Evolutionary conservation across 2,329 filamentous ascomycete genomes (phyloP).

Genomic region (Aspergillus sp.): DNA sequence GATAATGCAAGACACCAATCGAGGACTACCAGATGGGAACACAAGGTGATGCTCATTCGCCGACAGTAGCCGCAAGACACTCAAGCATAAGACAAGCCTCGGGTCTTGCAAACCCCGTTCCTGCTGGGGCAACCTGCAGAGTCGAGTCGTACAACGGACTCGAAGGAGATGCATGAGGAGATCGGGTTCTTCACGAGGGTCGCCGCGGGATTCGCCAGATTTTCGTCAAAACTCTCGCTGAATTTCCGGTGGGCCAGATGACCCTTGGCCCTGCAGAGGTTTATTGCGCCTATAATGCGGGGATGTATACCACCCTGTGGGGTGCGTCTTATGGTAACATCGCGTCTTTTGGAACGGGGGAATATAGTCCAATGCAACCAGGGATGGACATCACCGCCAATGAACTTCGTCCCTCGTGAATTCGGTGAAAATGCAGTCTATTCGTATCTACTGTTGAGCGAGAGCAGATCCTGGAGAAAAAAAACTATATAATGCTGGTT

Average conservation of each 20-base stretch:
- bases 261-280: neutral
- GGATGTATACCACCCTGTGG: neutral
- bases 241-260: neutral
- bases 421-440: neutral
- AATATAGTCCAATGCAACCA: neutral
- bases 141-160: neutral
- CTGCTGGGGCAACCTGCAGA: neutral
- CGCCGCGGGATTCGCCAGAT: neutral
- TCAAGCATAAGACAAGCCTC: neutral
- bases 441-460: neutral
- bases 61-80: neutral
- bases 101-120: neutral
- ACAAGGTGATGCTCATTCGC: neutral
- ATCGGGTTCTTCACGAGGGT: neutral
- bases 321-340: neutral
- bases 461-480: neutral
- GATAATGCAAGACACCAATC: too few species aligned
- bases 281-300: neutral
- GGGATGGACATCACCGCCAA: slow-evolving; percentile 5
- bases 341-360: neutral
- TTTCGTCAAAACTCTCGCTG: slow-evolving; percentile 11
- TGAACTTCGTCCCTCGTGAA: neutral
- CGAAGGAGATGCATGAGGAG: neutral
- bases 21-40: too few species aligned
- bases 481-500: neutral